Percentiles rank a stretch among this genome's conserved stretches.
Evolutionary conservation across 768 basidiomycete species (phyloP).

Genomic region (Lactifluus subvellereus): DNA sequence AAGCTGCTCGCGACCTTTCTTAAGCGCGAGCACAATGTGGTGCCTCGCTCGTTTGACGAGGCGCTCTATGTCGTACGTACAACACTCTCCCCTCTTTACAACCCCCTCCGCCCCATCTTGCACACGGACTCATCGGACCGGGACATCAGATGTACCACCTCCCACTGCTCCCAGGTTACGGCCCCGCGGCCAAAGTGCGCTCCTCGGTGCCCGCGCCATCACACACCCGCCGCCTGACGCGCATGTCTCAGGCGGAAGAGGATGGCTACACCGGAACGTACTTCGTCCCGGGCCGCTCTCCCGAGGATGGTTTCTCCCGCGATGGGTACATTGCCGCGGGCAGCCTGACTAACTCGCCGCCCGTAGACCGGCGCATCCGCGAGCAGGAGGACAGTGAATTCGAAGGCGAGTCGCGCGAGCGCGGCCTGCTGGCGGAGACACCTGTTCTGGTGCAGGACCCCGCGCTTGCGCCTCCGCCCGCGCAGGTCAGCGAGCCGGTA

Average conservation of each 20-base stretch:
- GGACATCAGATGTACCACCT: constrained; percentile 81
- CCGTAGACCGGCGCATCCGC: constrained; percentile 7
- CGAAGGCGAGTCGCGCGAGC: constrained; percentile 16
- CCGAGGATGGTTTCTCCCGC: constrained; percentile 11
- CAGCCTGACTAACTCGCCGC: constrained; percentile 24
- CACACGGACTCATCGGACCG: not conserved
- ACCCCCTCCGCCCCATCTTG: not conserved
- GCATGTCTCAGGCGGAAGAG: constrained; percentile 84
- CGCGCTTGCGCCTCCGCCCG: not conserved
- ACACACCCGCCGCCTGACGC: constrained; percentile 50
- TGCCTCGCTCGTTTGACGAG: constrained; percentile 84
- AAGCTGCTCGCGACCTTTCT: constrained; percentile 79
- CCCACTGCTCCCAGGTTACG: constrained; percentile 88
- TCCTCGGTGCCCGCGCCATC: constrained; percentile 60
- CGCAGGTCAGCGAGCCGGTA: constrained; percentile 1
- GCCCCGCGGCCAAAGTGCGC: constrained; percentile 77
- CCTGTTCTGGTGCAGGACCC: not conserved
- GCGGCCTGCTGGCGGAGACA: constrained; percentile 5
- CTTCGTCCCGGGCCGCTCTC: constrained; percentile 42
- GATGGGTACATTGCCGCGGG: constrained; percentile 56
- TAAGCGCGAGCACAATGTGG: constrained; percentile 91
- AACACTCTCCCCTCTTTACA: not conserved
- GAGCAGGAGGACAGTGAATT: constrained; percentile 9
- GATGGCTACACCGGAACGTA: constrained; percentile 85
- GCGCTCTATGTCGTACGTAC: constrained; percentile 84